Base-by-base conservation (phyloP, 2,329 filamentous ascomycete genomes). In the Emergomyces pasteurianus region DNA sequence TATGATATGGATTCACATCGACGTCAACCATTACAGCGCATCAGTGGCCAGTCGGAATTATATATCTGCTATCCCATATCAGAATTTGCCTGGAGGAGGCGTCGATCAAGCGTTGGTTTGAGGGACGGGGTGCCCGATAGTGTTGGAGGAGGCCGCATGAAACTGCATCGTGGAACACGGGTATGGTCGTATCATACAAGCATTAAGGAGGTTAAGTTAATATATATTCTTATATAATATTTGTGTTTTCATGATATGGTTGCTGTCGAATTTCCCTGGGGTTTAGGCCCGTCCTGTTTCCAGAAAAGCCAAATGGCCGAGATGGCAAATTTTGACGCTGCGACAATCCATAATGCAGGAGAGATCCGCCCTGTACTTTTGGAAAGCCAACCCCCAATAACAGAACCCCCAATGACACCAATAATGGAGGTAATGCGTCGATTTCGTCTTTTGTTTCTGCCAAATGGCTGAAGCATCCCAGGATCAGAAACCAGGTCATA, bases 401-500 rank as follows among this genome's bases (percentile, higher is more conserved):
- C 73, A 4, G 74, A 75, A 6, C 76, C 76, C 5, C 74, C 43
- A 46, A 77, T 65, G 57, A 78, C 64, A 12, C 65, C 67, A 18
- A 74, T 69, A 16, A 76, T 74, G 12, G 73, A 69, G 4, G 70
- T 72, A 14, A 76, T 61, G 40, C 75, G 70, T 46, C 73, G 66
- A 65, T 74, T 72, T 31, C 73, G 67, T 65, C 75, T 75, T 5
- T 69, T 69, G 62, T 77, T 78, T 49, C 70, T 64, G 18, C 66
- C 68, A n/a, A 74, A 71, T 58, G 67, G 68, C 3, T 64, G 66
- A 0, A 64, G 64, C 31, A 77, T 64, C 49, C 70, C 72, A 14
- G 74, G 71, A 61, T 79, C 77, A 5, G 74, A 73, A 2, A 74
- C 74, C 53, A 78, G 72, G 62, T 79, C 77, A 64, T 76, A 77